These are phyloP conservation scores for Salix suchowensis DNA, from an alignment of 345 rosid genomes.

Conservation along the genomic window DNA sequence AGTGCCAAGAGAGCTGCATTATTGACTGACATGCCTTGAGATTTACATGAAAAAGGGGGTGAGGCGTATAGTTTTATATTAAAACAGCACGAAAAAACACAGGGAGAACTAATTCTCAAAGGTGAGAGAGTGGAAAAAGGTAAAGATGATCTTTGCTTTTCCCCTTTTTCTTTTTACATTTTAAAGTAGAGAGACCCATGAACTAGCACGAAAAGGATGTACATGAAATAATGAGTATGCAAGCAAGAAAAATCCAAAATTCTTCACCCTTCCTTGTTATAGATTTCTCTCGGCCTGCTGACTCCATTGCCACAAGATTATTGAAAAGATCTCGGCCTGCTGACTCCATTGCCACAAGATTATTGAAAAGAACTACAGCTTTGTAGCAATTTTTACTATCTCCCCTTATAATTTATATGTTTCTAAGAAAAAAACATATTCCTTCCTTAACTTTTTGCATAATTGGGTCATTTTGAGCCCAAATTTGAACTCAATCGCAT, in stretches of 20 bases:
- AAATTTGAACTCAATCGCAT: no score
- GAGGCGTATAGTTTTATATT: slow-evolving; percentile 12
- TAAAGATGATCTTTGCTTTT: slow-evolving; percentile 31
- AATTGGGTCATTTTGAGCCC: no score
- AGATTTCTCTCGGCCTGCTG: slow-evolving; percentile 25
- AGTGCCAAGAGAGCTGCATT: slow-evolving; percentile 14
- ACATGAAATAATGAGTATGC: slow-evolving; percentile 9
- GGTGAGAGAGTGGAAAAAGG: slow-evolving; percentile 33
- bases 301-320: slow-evolving; percentile 22
- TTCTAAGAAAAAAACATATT: no score
- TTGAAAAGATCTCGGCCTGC: slow-evolving; percentile 13
- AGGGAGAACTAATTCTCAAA: slow-evolving; percentile 31
- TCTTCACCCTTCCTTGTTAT: neutral
- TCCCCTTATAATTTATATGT: no score
- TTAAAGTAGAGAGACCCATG: slow-evolving; percentile 26
- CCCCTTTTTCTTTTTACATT: neutral
- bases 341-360: slow-evolving; percentile 25
- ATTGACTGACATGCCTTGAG: slow-evolving; percentile 42
- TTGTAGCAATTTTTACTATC: no score
- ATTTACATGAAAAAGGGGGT: slow-evolving; percentile 21
- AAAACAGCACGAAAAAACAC: slow-evolving; percentile 52
- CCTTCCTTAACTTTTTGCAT: no score
- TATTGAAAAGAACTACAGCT: neutral
- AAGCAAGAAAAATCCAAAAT: slow-evolving; percentile 20
- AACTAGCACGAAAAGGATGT: slow-evolving; percentile 14